phyloP scores from a whole-genome alignment of 495 filamentous ascomycete genomes.

The Clavariopsis aquatica region DNA sequence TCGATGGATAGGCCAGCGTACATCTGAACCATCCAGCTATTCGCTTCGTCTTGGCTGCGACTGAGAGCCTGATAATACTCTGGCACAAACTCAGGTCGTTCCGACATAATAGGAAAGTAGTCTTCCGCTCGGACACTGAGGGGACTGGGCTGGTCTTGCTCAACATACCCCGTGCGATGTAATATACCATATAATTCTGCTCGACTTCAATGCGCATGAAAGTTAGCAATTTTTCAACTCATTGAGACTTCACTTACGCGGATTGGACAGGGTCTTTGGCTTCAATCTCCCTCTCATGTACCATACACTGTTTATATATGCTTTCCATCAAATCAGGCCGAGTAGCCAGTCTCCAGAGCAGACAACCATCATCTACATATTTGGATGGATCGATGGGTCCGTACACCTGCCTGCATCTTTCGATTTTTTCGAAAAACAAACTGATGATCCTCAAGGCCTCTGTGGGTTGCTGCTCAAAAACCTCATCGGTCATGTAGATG shows the following conservation, averaged over 20 bases:
- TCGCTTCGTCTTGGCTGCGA: constrained; percentile 7
- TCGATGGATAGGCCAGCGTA: constrained; percentile 12
- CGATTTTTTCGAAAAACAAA: constrained; percentile 18
- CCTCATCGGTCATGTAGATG: constrained; percentile 39
- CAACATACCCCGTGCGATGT: constrained; percentile 1
- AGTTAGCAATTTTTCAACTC: background rate
- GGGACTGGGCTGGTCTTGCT: constrained; percentile 6
- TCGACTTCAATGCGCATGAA: constrained; percentile 2
- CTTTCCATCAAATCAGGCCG: constrained; percentile 20
- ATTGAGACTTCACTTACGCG: constrained; percentile 8
- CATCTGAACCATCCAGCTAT: constrained; percentile 13
- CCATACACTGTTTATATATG: constrained; percentile 1
- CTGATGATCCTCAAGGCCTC: constrained; percentile 30
- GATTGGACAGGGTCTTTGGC: background rate
- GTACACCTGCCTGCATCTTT: background rate
- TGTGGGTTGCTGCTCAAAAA: constrained; percentile 29
- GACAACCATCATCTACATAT: constrained; percentile 12
- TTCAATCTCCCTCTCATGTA: constrained; percentile 1
- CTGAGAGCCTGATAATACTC: constrained; percentile 15
- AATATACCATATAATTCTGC: constrained; percentile 13
- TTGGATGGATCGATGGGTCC: constrained; percentile 10
- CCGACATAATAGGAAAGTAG: constrained; percentile 29
- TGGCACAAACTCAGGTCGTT: background rate
- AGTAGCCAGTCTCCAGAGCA: constrained; percentile 23
- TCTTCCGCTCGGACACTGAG: constrained; percentile 1